These are phyloP conservation scores for Gymnopus androsaceus DNA, from an alignment of 1,284 basidiomycete genomes.

Conservation along the genomic window DNA sequence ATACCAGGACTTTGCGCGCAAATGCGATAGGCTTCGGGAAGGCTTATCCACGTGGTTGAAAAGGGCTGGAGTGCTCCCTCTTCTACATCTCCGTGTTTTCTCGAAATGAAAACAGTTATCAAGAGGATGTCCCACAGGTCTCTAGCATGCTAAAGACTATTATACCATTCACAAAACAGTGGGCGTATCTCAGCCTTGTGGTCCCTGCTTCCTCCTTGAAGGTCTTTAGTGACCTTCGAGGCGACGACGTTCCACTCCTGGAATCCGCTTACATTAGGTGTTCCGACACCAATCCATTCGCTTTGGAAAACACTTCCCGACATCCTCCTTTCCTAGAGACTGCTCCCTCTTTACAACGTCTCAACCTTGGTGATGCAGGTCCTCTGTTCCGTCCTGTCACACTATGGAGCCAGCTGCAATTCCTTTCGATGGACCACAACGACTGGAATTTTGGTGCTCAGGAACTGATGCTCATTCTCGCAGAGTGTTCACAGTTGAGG, in stretches of 20 bases:
- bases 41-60: not conserved
- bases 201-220: not conserved
- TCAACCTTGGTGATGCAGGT: not conserved
- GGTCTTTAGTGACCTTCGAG: not conserved
- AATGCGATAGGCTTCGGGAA: not conserved
- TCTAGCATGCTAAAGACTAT: not conserved
- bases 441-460: not conserved
- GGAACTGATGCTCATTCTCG: not conserved
- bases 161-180: not conserved
- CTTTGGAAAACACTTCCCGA: not conserved
- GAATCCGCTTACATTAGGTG: not conserved
- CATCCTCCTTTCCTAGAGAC: slow-evolving; percentile 1
- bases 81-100: slow-evolving; percentile 7
- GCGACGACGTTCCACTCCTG: not conserved
- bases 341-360: not conserved
- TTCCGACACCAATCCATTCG: not conserved
- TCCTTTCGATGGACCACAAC: not conserved
- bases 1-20: not conserved
- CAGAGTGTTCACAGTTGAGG: not conserved
- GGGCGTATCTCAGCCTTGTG: slow-evolving; percentile 6
- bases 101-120: not conserved
- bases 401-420: not conserved
- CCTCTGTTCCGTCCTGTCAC: not conserved
- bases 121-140: not conserved
- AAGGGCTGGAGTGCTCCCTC: not conserved